phyloP scores from a whole-genome alignment of 805 yeast species.

The Lipomyces lipofer region DNA sequence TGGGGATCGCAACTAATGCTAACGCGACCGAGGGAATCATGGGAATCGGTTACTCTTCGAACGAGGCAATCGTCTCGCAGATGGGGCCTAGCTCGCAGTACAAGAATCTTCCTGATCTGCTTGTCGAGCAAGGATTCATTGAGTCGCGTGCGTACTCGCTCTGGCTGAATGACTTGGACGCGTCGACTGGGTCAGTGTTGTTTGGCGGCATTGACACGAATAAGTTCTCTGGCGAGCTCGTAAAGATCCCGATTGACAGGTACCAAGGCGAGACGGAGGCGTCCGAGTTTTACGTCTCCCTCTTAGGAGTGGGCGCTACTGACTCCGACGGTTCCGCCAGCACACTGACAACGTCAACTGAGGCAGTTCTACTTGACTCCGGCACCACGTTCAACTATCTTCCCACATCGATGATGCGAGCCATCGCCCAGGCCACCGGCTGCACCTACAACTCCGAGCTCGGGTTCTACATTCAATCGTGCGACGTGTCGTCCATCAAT shows the following conservation, averaged over 20 bases:
- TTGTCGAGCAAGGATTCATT: constrained; percentile 60
- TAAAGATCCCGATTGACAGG: constrained; percentile 11
- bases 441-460: constrained; percentile 42
- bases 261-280: constrained; percentile 16
- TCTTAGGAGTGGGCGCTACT: constrained; percentile 25
- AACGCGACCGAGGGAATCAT: constrained; percentile 59
- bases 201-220: constrained; percentile 57
- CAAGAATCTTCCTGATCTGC: constrained; percentile 63
- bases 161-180: constrained; percentile 48
- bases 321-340: constrained; percentile 8
- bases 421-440: constrained; percentile 42
- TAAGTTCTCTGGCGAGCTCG: constrained; percentile 48
- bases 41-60: constrained; percentile 44
- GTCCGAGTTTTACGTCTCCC: constrained; percentile 25
- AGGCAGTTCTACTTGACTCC: constrained; percentile 53
- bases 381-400: constrained; percentile 56
- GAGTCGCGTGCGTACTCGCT: constrained; percentile 59
- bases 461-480: constrained; percentile 47
- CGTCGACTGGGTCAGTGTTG: constrained; percentile 35
- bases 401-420: constrained; percentile 41
- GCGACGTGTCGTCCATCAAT: constrained; percentile 37
- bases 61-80: constrained; percentile 37
- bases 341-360: constrained; percentile 2
- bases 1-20: constrained; percentile 72
- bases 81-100: constrained; percentile 42